Percentiles rank a stretch among this genome's conserved stretches.
phyloP scores from a whole-genome alignment of 225 moss, liverwort and hornwort species.

The Polytrichum commune region DNA sequence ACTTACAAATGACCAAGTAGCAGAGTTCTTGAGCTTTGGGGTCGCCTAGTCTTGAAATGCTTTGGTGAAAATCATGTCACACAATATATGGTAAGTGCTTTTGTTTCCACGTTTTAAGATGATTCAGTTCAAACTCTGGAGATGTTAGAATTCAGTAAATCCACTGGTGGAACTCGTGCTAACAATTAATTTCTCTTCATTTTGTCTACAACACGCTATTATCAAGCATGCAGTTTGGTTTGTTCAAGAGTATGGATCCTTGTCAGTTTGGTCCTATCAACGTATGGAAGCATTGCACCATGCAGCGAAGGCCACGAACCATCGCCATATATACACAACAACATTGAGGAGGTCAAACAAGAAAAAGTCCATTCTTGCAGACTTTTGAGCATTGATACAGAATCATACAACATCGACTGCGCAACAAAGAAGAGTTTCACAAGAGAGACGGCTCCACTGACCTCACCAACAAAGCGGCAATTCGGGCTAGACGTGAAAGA shows the following conservation, averaged over 20 bases:
- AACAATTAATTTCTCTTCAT: background rate
- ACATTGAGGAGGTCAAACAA: background rate
- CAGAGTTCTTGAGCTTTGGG: background rate
- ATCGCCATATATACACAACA: background rate
- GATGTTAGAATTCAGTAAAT: background rate
- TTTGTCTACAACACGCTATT: background rate
- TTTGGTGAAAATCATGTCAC: slow-evolving; percentile 5
- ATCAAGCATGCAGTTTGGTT: background rate
- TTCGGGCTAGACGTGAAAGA: too few relatives aligned
- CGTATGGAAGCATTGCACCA: background rate
- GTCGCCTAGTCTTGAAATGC: background rate
- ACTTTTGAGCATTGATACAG: background rate
- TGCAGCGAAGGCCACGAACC: background rate
- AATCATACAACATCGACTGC: background rate
- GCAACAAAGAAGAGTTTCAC: background rate
- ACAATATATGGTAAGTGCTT: slow-evolving; percentile 4
- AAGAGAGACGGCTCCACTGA: too few relatives aligned
- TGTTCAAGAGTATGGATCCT: background rate
- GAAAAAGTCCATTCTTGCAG: background rate
- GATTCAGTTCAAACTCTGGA: background rate
- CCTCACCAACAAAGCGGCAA: background rate
- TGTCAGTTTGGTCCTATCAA: background rate
- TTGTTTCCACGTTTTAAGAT: background rate
- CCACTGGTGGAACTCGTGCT: too few relatives aligned
- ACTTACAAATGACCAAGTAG: background rate